Percentiles rank a stretch among this genome's conserved stretches.
These are phyloP conservation scores for Ogataea zsoltii DNA, from an alignment of 805 yeast genomes.

Conservation along the genomic window DNA sequence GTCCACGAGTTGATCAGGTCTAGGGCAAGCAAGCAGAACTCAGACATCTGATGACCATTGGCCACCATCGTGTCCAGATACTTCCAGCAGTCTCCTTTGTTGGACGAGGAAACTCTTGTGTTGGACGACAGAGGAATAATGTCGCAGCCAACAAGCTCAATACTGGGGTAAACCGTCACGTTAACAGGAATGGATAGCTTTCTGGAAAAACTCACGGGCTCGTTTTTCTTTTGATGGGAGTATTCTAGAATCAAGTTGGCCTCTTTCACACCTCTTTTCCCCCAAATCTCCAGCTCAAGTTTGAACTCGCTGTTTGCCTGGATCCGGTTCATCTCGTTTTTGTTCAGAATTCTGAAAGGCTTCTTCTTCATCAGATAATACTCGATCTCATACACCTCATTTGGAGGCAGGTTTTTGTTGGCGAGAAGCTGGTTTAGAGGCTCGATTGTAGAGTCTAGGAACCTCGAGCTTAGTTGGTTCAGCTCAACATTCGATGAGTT, in stretches of 20 bases:
- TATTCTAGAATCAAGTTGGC: constrained; percentile 69
- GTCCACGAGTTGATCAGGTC: constrained; percentile 86
- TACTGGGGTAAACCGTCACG: constrained; percentile 68
- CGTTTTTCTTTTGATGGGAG: constrained; percentile 39
- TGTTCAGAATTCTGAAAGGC: constrained; percentile 56
- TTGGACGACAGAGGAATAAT: constrained; percentile 54
- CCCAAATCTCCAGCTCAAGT: constrained; percentile 60
- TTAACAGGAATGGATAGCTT: constrained; percentile 66
- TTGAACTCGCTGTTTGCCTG: constrained; percentile 39
- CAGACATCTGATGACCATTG: constrained; percentile 40
- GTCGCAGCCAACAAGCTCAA: constrained; percentile 76
- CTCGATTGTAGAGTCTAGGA: constrained; percentile 73
- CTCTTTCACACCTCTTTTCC: constrained; percentile 71
- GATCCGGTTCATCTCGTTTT: constrained; percentile 43
- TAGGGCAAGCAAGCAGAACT: constrained; percentile 63
- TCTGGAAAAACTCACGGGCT: constrained; percentile 42
- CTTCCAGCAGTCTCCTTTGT: constrained; percentile 30
- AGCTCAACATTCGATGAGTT: constrained; percentile 61
- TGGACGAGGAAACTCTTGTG: constrained; percentile 29
- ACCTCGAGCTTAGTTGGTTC: constrained; percentile 58
- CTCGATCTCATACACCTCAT: constrained; percentile 75
- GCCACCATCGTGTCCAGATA: constrained; percentile 34
- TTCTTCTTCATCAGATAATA: constrained; percentile 59
- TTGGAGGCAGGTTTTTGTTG: constrained; percentile 48
- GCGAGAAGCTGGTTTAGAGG: constrained; percentile 55